phyloP scores from a whole-genome alignment of 805 yeast genomes.

The Hanseniaspora hatyaiensis region DNA sequence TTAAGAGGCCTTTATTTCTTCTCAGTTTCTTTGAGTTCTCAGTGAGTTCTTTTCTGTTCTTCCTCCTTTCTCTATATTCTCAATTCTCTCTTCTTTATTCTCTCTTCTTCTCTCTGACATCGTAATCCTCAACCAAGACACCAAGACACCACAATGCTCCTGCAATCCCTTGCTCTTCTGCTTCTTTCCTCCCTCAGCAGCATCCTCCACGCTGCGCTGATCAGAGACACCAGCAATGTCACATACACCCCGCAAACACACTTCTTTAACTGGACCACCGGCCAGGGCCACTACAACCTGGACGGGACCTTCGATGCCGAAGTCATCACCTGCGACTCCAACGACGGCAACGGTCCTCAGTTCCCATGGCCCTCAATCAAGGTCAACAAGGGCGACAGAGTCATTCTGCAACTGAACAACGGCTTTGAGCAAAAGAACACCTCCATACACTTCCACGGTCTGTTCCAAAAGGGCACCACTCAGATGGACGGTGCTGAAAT shows the following conservation, averaged over 20 bases:
- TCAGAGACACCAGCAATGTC: not conserved
- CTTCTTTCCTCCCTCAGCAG: no score
- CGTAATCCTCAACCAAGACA: no score
- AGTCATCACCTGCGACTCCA: constrained; percentile 31
- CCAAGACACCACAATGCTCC: no score
- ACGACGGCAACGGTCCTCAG: constrained; percentile 28
- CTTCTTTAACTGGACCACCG: constrained; percentile 51
- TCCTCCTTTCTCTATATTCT: no score
- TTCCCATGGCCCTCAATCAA: constrained; percentile 82
- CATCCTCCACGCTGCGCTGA: no score
- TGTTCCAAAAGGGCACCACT: constrained; percentile 58
- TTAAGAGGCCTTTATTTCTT: no score
- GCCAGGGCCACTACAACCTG: constrained; percentile 40
- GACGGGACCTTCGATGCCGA: constrained; percentile 34
- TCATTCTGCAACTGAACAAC: constrained; percentile 62
- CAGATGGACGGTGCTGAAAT: constrained; percentile 87
- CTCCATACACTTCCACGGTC: constrained; percentile 84
- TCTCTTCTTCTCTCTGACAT: no score
- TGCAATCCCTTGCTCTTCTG: no score
- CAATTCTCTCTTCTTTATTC: no score
- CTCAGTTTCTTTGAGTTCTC: no score
- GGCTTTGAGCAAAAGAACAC: constrained; percentile 59
- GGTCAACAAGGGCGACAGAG: constrained; percentile 68
- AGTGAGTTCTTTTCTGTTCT: no score
- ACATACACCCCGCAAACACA: constrained; percentile 33